phyloP scores from a whole-genome alignment of 164 flowering plant species.

The Paratinospora sagittata region DNA sequence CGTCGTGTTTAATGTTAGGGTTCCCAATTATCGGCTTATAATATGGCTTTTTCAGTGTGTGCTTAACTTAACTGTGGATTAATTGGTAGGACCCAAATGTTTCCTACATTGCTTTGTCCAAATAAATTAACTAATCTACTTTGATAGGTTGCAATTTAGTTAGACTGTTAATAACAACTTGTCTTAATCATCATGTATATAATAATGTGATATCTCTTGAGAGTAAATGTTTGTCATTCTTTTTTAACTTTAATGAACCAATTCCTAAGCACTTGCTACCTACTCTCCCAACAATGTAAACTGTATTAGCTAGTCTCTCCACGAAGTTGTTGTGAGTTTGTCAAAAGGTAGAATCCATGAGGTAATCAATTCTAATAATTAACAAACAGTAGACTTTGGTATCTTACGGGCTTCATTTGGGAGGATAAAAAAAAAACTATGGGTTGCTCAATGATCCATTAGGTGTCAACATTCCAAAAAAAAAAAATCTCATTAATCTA shows the following conservation, averaged over 20 bases:
- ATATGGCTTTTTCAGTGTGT: background rate
- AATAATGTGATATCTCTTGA: background rate
- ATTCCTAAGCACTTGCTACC: conserved; percentile 14
- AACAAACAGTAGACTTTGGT: no score
- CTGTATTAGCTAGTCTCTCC: background rate
- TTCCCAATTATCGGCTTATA: background rate
- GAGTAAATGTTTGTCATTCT: conserved; percentile 1
- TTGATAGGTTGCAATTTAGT: background rate
- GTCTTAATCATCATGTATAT: background rate
- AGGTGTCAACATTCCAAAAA: no score
- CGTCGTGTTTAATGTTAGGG: background rate
- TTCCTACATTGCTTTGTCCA: background rate
- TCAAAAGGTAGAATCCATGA: background rate
- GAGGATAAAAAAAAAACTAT: no score
- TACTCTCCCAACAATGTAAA: conserved; percentile 7
- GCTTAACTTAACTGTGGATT: background rate
- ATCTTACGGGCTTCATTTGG: no score
- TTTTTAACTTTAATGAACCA: background rate
- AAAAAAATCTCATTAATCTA: no score
- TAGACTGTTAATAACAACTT: background rate
- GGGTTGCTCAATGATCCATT: no score
- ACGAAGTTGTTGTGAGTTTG: background rate
- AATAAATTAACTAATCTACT: background rate
- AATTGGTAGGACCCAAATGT: no score
- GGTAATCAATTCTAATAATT: background rate